Conservation (phyloP, 495 filamentous ascomycete species). For the Gamarada debralockiae region DNA sequence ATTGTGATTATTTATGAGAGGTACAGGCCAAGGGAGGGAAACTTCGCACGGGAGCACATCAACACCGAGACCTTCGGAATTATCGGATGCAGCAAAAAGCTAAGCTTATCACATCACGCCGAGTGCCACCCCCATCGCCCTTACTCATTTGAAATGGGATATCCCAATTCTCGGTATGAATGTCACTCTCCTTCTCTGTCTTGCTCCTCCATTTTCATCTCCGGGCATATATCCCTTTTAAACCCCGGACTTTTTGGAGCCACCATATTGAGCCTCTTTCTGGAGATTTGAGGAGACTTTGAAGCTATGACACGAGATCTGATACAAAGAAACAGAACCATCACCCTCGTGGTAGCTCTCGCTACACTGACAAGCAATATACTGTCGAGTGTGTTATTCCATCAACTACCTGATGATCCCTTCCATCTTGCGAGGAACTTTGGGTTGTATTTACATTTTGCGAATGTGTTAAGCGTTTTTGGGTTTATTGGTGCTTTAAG, state of each 20-base stretch:
- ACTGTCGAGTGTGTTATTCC: constrained; percentile 15
- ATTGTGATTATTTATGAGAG: too few species aligned
- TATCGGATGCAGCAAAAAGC: background rate
- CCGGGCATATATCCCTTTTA: too few species aligned
- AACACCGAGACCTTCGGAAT: background rate
- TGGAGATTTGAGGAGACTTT: too few species aligned
- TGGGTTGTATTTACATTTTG: constrained; percentile 22
- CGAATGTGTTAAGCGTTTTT: constrained; percentile 24
- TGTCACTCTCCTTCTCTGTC: too few species aligned
- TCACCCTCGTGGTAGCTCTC: constrained; percentile 16
- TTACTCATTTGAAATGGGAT: too few species aligned
- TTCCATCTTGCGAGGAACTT: constrained; percentile 20
- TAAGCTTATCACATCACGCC: background rate
- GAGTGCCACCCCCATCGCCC: background rate
- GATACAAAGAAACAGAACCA: constrained; percentile 9
- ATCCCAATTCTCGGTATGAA: too few species aligned
- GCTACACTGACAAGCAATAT: constrained; percentile 19
- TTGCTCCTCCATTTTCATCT: too few species aligned
- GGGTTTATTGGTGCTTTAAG: constrained; percentile 21
- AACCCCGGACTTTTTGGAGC: too few species aligned
- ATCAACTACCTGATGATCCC: constrained; percentile 24
- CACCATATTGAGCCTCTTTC: too few species aligned
- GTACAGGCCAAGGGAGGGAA: too few species aligned
- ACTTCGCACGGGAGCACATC: too few species aligned
- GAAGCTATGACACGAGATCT: background rate